Conservation (phyloP, 2,329 filamentous ascomycete species). For the Monascus ruber region DNA sequence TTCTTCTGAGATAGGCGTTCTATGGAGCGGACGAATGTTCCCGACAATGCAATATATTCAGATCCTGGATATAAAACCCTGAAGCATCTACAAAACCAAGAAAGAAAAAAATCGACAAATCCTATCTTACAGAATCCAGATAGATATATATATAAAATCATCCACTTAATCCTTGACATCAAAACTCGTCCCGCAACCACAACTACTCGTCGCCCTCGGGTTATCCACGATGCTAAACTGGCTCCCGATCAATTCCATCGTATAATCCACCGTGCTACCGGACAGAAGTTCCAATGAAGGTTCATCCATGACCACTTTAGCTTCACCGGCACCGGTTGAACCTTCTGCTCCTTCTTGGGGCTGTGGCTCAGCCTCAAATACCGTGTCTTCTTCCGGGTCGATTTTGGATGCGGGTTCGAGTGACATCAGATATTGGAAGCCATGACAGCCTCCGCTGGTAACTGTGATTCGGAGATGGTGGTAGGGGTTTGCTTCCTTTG, state of each 20-base stretch:
- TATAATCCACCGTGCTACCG: constrained; percentile 93
- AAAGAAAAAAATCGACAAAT: neutral
- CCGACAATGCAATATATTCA: too few relatives aligned
- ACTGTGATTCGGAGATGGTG: constrained; percentile 85
- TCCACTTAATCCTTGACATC: constrained; percentile 59
- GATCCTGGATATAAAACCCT: too few relatives aligned
- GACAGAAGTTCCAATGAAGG: constrained; percentile 78
- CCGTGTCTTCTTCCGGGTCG: constrained; percentile 66
- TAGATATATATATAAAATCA: neutral
- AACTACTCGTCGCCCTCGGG: constrained; percentile 81
- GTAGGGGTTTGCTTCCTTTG: constrained; percentile 51
- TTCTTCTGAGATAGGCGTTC: too few relatives aligned
- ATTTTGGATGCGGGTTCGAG: constrained; percentile 51
- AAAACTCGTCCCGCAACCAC: constrained; percentile 95
- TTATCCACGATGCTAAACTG: constrained; percentile 98
- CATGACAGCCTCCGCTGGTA: constrained; percentile 89
- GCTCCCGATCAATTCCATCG: constrained; percentile 84
- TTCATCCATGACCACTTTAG: constrained; percentile 84
- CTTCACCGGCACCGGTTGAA: constrained; percentile 34
- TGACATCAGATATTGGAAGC: constrained; percentile 94
- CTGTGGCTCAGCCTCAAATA: constrained; percentile 58
- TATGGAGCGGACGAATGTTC: too few relatives aligned
- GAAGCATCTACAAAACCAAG: too few relatives aligned
- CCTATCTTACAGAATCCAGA: neutral
- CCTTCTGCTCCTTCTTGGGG: constrained; percentile 14